Evolutionary conservation across 1,139 yeast species (phyloP), one percentile per base, ranked within the genome.

Genomic region (Geotrichum macrosporum): DNA sequence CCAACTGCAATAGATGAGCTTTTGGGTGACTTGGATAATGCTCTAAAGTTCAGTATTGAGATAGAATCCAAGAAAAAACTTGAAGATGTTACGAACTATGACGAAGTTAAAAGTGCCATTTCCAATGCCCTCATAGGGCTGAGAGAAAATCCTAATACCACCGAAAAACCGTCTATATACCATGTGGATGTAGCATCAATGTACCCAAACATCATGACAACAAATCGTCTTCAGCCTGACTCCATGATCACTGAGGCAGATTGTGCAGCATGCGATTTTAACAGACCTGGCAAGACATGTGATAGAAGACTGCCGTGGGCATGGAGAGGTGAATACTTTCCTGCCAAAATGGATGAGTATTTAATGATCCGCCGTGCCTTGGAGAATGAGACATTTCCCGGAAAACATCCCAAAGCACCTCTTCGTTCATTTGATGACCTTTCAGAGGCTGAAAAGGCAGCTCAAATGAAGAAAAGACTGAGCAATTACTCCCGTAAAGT

Each of bases 101-200:
- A 86, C 16, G 94, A 84, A 55, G 75, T 89, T 21, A 76, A 78
- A 58, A 66, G 76, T 4, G 69, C 76, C 31, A 82, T 94, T 47
- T 73, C 73, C 41, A 56, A 62, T 0, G 72, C 77, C 54, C 69
- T 94, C 19, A 52, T 74, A 18, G 83, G 75, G 5, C 66, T 94
- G 48, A 80, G 78, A 52, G 65, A 72, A 2, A 73, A 74, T 30
- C 92, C 94, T 0, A 70, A 70, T 32, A 71, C 97, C 56, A 65
- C 67, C 9, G 98, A 92, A 59, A 71, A 71, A 6, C 99, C 99
- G 0, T 72, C 86, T 33, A 94, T 94, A 55, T 94, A 94, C 60
- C 99, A 94, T 64, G 96, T 94, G 35, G 99, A 94, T 71, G 99
- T 94, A 47, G 97, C 99, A 0, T 92, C 98, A 0, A 94, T 94